Evolutionary conservation across 345 rosid genomes (phyloP), one percentile per base, ranked within the genome.

Genomic region (Lenwebbia sp.): DNA sequence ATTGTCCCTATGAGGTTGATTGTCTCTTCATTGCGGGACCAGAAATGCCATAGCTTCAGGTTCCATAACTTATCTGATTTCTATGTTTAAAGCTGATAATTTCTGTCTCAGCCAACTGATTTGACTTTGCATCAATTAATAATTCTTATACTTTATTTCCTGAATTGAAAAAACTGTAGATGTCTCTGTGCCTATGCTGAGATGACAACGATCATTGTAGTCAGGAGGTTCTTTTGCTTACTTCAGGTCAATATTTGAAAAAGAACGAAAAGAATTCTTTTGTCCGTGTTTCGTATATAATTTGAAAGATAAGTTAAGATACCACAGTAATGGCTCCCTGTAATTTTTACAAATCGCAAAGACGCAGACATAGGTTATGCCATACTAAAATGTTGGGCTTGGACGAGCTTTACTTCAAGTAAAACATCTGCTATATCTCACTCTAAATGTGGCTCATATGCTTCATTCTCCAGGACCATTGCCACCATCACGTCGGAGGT

Each of bases 401-500:
- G 49, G 50, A 52, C 10, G 56, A 54, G 51, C 62, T 23, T 26
- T 49, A 40, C 54, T 70, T 70, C 49, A 47, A 44, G 54, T 30
- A 44, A 23, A 50, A 50, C 54, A 50, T 53, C 55, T 84, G 47
- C 81, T 37, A 11, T 84, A 41, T 28, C 41, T 84, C 54, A 55
- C 52, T 84, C 41, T 52, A 52, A 37, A 37, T 65, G 23, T 65
- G 41, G 23, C 41, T 19, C 76, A 57, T 40, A 30, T 4, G 30
- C 60, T 84, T 37, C 65, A 56, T 88, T 81, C 92, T 91, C 86
- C 94, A 96, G 99, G 94, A 84, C 91, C 93, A 74, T 93, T 97
- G 86, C 98, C 94, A 54, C 93, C 99, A 74, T 93, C 99, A 23
- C 87, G 94, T 33, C 90, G 96, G 86, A 93, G 99, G 89, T 96